These are phyloP conservation scores for Odontarrhena argentea DNA, from an alignment of 345 rosid species.

Conservation along the genomic window DNA sequence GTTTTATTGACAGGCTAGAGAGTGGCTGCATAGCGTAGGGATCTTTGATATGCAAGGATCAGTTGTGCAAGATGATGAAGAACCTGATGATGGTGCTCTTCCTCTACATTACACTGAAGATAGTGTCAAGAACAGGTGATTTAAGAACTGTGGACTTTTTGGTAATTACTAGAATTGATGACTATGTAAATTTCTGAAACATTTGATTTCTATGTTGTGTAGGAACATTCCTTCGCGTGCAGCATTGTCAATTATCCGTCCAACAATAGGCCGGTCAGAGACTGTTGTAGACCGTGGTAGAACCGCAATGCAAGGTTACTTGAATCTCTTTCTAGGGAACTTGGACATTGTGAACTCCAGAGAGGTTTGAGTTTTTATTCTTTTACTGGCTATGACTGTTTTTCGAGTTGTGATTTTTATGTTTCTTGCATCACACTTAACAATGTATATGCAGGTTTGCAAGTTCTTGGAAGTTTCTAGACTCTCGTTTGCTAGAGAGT, in stretches of 20 bases:
- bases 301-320: constrained; percentile 83
- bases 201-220: constrained; percentile 22
- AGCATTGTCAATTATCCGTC: constrained; percentile 74
- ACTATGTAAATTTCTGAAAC: background rate
- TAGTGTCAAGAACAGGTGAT: constrained; percentile 69
- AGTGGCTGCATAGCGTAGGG: constrained; percentile 90
- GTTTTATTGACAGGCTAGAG: constrained; percentile 61
- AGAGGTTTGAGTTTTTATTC: constrained; percentile 56
- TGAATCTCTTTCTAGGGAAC: constrained; percentile 87
- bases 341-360: constrained; percentile 80
- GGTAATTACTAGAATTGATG: background rate
- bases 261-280: constrained; percentile 69
- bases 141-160: background rate
- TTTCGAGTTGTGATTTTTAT: background rate
- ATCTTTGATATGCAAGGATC: constrained; percentile 63
- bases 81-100: constrained; percentile 87
- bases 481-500: constrained; percentile 73
- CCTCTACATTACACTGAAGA: constrained; percentile 62
- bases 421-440: constrained; percentile 32
- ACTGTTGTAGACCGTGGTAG: constrained; percentile 67
- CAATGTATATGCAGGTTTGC: constrained; percentile 62
- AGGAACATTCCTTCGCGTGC: constrained; percentile 84
- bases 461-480: constrained; percentile 90
- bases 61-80: constrained; percentile 82
- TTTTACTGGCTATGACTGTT: background rate